A percentile compares a stretch with the other conserved stretches of the same genome.
Evolutionary conservation across 2,329 filamentous ascomycete genomes (phyloP).

Genomic region (Eurotiales sp.): DNA sequence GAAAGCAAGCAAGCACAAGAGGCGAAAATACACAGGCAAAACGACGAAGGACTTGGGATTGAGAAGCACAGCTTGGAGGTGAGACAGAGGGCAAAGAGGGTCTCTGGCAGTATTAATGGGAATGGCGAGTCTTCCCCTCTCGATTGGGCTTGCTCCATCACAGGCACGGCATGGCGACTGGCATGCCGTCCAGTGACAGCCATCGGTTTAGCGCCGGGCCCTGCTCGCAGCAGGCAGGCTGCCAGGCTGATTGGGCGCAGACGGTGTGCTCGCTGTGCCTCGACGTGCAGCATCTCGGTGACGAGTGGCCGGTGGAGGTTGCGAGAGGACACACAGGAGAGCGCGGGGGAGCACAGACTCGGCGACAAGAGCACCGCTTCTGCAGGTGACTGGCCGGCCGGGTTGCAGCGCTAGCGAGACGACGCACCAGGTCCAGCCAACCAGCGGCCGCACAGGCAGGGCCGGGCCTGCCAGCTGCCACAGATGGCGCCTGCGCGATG

Average conservation of each 20-base stretch:
- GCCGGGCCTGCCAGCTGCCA: too few relatives aligned
- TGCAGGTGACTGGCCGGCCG: neutral
- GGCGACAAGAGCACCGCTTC: neutral
- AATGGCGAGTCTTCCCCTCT: neutral
- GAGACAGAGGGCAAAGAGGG: slow-evolving; percentile 18
- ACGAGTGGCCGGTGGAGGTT: slow-evolving; percentile 2
- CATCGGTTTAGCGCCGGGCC: slow-evolving; percentile 29
- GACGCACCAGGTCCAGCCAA: slow-evolving; percentile 2
- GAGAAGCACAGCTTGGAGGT: slow-evolving; percentile 21
- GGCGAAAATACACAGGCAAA: neutral
- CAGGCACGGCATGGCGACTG: slow-evolving; percentile 7
- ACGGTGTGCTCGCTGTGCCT: slow-evolving; percentile 8
- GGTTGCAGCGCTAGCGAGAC: neutral
- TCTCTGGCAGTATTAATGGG: slow-evolving; percentile 21
- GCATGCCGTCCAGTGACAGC: slow-evolving; percentile 1
- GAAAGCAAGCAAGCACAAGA: slow-evolving; percentile 3
- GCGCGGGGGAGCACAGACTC: neutral
- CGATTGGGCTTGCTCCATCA: neutral
- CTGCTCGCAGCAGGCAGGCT: slow-evolving; percentile 8
- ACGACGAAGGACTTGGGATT: slow-evolving; percentile 21
- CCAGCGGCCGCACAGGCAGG: neutral
- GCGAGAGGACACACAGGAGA: too few relatives aligned
- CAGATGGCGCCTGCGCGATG: neutral
- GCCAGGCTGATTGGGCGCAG: slow-evolving; percentile 9
- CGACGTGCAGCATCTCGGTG: slow-evolving; percentile 5